Base-by-base conservation (phyloP, 106 monocot species). In the Posidonia australis region DNA sequence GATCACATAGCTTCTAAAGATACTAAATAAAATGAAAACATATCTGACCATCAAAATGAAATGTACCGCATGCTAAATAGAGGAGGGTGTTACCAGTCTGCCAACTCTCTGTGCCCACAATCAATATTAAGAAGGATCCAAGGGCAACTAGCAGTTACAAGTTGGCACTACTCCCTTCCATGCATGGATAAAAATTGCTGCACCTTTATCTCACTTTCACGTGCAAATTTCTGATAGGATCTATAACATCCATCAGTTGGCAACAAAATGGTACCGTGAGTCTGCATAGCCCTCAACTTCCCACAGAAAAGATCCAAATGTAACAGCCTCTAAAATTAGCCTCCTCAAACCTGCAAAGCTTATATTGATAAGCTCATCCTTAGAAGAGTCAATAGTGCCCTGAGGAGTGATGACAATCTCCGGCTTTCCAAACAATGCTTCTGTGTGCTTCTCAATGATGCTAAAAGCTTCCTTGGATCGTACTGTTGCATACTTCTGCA, bases 231-330 rank as follows among this genome's bases (percentile, higher is more conserved):
- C n/a, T n/a, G 45, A 14, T 9, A 14, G 12, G 14, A 45, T 45
- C 0, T n/a, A n/a, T n/a, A n/a, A n/a, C n/a, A n/a, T n/a, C n/a
- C n/a, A 66, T 60, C 62, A 92, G 67, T 77, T 81, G 42, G 75
- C 49, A 41, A 83, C 86, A 62, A 92, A 84, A 74, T 87, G 87
- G 54, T 87, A 84, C 67, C 87, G 79, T 11, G 84, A 76, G 71
- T 92, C 92, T 0, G 82, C 92, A 66, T 72, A 80, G 79, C 81
- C 80, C 76, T 92, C 92, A 5, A 82, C 87, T 54, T 92, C 87
- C 92, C 92, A 92, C 1, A 92, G 64, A 69, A 92, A 92, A 24
- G 92, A 87, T 2, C 92, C 92, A 66, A 92, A 92, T 5, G 92
- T 87, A 1, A 92, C 81, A 32, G 92, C 92, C 72, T 92, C 92